Evolutionary conservation across 768 basidiomycete genomes (phyloP).

Genomic region (Hygrophorus pudorinus): DNA sequence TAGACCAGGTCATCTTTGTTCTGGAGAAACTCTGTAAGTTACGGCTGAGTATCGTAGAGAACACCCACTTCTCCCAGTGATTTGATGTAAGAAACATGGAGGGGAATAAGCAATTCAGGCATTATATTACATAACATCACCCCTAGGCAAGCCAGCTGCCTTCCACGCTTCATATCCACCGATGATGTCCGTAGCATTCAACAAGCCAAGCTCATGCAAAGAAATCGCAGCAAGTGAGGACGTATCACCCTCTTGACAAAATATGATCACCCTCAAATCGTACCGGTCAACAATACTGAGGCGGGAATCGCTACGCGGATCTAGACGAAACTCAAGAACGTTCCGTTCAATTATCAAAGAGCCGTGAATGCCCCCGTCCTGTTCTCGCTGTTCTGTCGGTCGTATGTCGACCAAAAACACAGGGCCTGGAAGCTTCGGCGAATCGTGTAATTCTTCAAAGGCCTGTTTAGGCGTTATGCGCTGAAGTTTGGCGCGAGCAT

Average conservation of each 20-base stretch:
- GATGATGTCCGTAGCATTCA: constrained; percentile 69
- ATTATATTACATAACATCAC: background rate
- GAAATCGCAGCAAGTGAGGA: constrained; percentile 65
- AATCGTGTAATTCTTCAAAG: constrained; percentile 45
- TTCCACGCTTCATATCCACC: constrained; percentile 71
- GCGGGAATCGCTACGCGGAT: constrained; percentile 51
- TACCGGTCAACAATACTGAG: constrained; percentile 65
- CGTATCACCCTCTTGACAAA: constrained; percentile 66
- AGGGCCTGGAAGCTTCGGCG: constrained; percentile 39
- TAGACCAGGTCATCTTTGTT: constrained; percentile 79
- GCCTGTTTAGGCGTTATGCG: constrained; percentile 54
- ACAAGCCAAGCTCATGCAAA: constrained; percentile 57
- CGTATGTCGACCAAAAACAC: constrained; percentile 75
- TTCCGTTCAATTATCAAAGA: constrained; percentile 70
- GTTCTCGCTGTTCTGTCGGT: constrained; percentile 46
- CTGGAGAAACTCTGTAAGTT: constrained; percentile 22
- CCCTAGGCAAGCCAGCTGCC: constrained; percentile 56
- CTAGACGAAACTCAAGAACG: constrained; percentile 72
- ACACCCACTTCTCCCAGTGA: constrained; percentile 53
- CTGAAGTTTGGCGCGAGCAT: constrained; percentile 53
- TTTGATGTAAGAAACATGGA: constrained; percentile 71
- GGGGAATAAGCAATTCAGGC: constrained; percentile 28
- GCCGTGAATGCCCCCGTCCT: constrained; percentile 51
- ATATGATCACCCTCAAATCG: constrained; percentile 63
- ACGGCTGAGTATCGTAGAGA: background rate